A percentile compares a stretch with the other conserved stretches of the same genome.
Evolutionary conservation across 306 rosid species (phyloP).

Genomic region (Quercus agrifolia): DNA sequence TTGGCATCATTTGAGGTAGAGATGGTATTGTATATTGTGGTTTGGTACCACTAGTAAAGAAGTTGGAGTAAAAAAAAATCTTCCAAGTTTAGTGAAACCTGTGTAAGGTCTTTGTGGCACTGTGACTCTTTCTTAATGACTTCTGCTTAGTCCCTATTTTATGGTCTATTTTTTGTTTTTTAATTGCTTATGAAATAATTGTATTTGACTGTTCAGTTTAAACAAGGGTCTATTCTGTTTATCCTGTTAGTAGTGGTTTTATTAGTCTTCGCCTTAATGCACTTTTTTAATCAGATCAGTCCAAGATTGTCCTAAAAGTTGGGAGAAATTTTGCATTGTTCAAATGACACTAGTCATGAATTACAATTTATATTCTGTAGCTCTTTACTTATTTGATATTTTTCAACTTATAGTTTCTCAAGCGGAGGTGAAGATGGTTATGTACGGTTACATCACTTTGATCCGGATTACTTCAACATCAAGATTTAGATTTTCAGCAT

Average conservation of each 20-base stretch:
- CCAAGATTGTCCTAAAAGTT: not conserved
- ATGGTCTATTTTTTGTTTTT: not conserved
- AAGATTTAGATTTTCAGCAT: conserved; percentile 49
- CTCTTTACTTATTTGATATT: not conserved
- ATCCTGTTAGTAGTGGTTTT: not conserved
- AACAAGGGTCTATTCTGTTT: not conserved
- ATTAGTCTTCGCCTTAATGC: not conserved
- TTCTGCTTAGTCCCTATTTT: not conserved
- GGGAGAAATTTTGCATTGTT: not conserved
- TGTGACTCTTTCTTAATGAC: not conserved
- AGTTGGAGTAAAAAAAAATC: not conserved
- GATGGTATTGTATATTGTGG: not conserved
- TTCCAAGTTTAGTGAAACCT: not conserved
- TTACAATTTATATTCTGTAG: not conserved
- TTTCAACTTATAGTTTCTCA: conserved; percentile 55
- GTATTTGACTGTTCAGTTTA: not conserved
- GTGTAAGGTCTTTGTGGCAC: too few species aligned
- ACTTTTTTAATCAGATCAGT: not conserved
- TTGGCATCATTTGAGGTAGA: not conserved
- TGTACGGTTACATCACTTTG: conserved; percentile 89
- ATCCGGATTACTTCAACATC: conserved; percentile 82
- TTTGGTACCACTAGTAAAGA: not conserved
- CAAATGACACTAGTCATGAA: not conserved
- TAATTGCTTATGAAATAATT: not conserved
- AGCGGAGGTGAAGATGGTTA: conserved; percentile 99